Evolutionary conservation across 2,329 filamentous ascomycete genomes (phyloP).

Genomic region (Moelleriella libera): DNA sequence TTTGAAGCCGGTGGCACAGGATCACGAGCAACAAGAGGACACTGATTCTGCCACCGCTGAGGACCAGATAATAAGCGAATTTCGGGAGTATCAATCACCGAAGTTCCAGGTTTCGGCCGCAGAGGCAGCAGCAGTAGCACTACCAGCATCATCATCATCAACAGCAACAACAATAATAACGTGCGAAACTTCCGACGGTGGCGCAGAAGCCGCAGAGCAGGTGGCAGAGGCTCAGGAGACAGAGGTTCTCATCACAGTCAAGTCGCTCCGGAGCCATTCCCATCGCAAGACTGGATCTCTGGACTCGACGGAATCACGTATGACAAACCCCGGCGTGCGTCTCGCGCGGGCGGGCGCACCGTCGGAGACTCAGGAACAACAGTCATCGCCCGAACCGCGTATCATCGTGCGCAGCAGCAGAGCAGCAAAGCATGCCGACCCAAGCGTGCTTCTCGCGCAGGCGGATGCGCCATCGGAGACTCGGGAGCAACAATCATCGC

Average conservation of each 20-base stretch:
- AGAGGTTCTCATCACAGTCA: conserved; percentile 14
- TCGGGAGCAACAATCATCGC: neutral
- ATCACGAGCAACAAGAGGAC: neutral
- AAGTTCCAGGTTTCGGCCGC: neutral
- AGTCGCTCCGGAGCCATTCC: conserved; percentile 16
- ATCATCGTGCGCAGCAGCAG: conserved; percentile 14
- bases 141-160: neutral
- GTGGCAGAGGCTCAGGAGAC: conserved; percentile 3
- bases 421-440: conserved; percentile 8
- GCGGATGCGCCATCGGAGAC: neutral
- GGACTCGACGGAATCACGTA: conserved; percentile 8
- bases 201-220: neutral
- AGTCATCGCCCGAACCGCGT: conserved; percentile 1
- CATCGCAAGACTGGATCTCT: conserved; percentile 11
- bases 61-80: conserved; percentile 10
- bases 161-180: neutral
- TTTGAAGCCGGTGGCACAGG: neutral
- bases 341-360: conserved; percentile 9
- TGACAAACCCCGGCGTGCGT: conserved; percentile 15
- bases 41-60: conserved; percentile 3
- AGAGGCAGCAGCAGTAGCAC: too few species aligned
- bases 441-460: conserved; percentile 12
- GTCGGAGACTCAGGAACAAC: neutral
- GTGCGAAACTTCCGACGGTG: conserved; percentile 2
- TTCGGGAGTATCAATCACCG: conserved; percentile 3